These are phyloP conservation scores for Perkinsus olseni DNA, from an alignment of 169 alveolate genomes.

Conservation along the genomic window DNA sequence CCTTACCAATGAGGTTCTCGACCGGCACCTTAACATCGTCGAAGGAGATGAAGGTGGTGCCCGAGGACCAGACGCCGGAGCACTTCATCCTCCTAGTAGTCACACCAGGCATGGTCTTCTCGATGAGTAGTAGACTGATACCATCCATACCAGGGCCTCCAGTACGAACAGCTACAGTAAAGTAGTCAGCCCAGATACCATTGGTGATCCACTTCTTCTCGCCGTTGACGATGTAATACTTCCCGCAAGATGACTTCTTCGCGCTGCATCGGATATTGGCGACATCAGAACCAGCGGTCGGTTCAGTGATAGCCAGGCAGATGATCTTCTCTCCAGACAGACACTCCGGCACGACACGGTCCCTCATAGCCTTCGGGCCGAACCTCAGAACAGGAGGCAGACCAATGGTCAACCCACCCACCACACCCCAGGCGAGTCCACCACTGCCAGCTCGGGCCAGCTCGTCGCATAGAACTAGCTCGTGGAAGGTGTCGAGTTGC, in stretches of 20 bases:
- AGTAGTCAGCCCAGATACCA: conserved; percentile 41
- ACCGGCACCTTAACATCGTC: conserved; percentile 34
- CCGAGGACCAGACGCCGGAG: conserved; percentile 34
- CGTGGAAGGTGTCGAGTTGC: conserved; percentile 30
- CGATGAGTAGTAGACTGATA: conserved; percentile 24
- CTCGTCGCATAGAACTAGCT: conserved; percentile 33
- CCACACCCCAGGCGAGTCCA: conserved; percentile 32
- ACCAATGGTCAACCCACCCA: conserved; percentile 30
- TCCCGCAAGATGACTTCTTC: conserved; percentile 17
- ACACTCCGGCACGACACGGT: conserved; percentile 7
- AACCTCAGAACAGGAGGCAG: conserved; percentile 13
- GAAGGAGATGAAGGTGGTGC: conserved; percentile 37
- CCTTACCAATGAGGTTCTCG: conserved; percentile 19
- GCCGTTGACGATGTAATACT: conserved; percentile 33
- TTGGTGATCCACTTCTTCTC: conserved; percentile 39
- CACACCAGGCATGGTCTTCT: conserved; percentile 29
- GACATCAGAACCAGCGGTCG: conserved; percentile 29
- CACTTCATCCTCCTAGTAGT: conserved; percentile 34
- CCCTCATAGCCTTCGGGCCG: neutral
- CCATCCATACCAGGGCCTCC: conserved; percentile 36
- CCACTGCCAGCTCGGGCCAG: conserved; percentile 22
- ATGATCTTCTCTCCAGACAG: conserved; percentile 27
- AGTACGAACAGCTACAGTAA: conserved; percentile 38
- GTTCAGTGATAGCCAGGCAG: conserved; percentile 36
- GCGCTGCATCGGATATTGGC: conserved; percentile 31